Percentiles rank a stretch among this genome's conserved stretches.
These are phyloP conservation scores for Pleurotus tuoliensis DNA, from an alignment of 768 basidiomycete genomes.

Conservation along the genomic window DNA sequence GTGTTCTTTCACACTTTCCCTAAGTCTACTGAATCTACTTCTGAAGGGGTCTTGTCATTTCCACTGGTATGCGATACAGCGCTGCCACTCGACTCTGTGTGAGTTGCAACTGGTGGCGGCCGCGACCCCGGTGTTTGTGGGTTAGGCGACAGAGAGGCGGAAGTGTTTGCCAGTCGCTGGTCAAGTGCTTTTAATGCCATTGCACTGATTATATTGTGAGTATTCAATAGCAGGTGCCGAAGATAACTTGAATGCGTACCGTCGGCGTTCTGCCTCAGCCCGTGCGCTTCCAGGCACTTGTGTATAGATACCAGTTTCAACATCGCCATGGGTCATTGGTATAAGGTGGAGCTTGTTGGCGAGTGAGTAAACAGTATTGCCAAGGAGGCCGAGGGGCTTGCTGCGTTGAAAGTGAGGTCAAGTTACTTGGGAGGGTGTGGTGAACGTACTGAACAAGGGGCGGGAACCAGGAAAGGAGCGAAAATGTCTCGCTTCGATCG, in stretches of 20 bases:
- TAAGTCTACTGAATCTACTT: slow-evolving; percentile 29
- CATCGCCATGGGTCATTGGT: slow-evolving; percentile 55
- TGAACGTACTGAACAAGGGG: slow-evolving; percentile 83
- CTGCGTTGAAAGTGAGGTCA: slow-evolving; percentile 33
- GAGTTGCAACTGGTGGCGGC: slow-evolving; percentile 10
- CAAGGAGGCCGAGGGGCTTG: slow-evolving; percentile 63
- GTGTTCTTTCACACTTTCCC: slow-evolving; percentile 15
- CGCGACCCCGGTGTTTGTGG: slow-evolving; percentile 27
- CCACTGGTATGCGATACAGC: slow-evolving; percentile 30
- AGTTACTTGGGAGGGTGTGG: neutral
- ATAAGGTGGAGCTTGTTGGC: slow-evolving; percentile 74
- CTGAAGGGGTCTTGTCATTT: slow-evolving; percentile 31
- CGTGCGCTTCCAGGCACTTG: slow-evolving; percentile 84
- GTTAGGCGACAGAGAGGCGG: slow-evolving; percentile 24
- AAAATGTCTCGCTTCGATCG: slow-evolving; percentile 94
- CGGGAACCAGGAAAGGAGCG: slow-evolving; percentile 95
- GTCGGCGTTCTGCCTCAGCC: slow-evolving; percentile 93
- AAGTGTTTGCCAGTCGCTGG: slow-evolving; percentile 75
- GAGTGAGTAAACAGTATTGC: slow-evolving; percentile 63
- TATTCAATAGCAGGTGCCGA: neutral
- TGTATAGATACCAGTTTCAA: slow-evolving; percentile 69
- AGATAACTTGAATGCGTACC: slow-evolving; percentile 45
- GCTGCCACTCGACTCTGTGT: slow-evolving; percentile 11
- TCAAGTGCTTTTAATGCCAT: slow-evolving; percentile 97
- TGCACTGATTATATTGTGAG: slow-evolving; percentile 50